A percentile compares a stretch with the other conserved stretches of the same genome.
Conservation (phyloP, 805 yeast genomes). For the Myxozyma neotropica region DNA sequence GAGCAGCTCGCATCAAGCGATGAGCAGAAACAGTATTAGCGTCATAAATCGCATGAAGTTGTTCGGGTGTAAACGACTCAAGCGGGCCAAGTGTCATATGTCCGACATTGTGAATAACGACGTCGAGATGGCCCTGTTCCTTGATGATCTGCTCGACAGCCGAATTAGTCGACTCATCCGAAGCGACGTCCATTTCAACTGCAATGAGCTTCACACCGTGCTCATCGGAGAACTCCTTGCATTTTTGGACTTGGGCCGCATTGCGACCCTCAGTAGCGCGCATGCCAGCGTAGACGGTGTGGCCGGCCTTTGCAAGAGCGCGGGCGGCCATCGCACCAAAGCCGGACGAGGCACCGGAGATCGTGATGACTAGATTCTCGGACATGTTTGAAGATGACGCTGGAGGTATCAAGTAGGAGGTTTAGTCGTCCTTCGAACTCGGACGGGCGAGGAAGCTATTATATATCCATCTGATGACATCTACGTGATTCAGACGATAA, state of each 20-base stretch:
- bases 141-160: conserved; percentile 6
- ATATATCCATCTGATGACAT: too few relatives aligned
- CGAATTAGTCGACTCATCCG: conserved; percentile 4
- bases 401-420: too few relatives aligned
- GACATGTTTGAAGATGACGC: not conserved
- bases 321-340: conserved; percentile 16
- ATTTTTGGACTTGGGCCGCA: not conserved
- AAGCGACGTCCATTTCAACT: conserved; percentile 11
- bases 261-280: conserved; percentile 9
- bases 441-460: too few relatives aligned
- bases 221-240: conserved; percentile 3
- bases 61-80: conserved; percentile 11
- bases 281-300: conserved; percentile 14
- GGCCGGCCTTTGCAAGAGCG: conserved; percentile 13
- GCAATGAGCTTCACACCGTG: conserved; percentile 4
- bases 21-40: conserved; percentile 12
- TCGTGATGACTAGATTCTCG: conserved; percentile 1
- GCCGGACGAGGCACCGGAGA: conserved; percentile 16
- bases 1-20: conserved; percentile 10
- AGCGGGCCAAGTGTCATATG: conserved; percentile 15
- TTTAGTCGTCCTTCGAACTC: too few relatives aligned
- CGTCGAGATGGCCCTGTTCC: conserved; percentile 11
- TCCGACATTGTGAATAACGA: conserved; percentile 13
- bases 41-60: conserved; percentile 11
- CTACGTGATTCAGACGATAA: too few relatives aligned